Evolutionary conservation across 768 basidiomycete species (phyloP).

Genomic region (Ramaria sp.): DNA sequence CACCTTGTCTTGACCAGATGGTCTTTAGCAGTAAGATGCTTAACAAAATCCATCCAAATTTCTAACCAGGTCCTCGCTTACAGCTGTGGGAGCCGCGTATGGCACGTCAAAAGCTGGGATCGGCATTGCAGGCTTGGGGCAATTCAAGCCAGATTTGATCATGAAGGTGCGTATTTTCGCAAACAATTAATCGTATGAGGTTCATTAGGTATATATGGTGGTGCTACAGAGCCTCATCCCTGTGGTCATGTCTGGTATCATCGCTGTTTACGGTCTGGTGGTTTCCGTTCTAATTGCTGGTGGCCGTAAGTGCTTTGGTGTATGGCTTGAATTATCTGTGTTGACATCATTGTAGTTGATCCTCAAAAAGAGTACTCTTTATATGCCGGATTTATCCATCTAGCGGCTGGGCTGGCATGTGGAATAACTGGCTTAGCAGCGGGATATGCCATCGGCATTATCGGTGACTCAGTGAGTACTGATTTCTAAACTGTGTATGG

Average conservation of each 20-base stretch:
- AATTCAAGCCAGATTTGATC: slow-evolving; percentile 91
- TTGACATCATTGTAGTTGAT: slow-evolving; percentile 33
- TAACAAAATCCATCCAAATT: neutral
- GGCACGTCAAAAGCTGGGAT: slow-evolving; percentile 97
- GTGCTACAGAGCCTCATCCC: slow-evolving; percentile 74
- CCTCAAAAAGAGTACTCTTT: slow-evolving; percentile 63
- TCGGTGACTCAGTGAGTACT: slow-evolving; percentile 79
- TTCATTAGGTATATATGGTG: neutral
- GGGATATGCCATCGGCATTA: slow-evolving; percentile 88
- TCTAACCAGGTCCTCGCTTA: slow-evolving; percentile 4
- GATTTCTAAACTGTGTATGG: neutral
- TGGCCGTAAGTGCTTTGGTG: slow-evolving; percentile 12
- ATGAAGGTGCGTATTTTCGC: slow-evolving; percentile 67
- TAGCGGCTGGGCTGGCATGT: slow-evolving; percentile 86
- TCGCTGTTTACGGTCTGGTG: slow-evolving; percentile 94
- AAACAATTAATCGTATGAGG: neutral
- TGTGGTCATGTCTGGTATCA: slow-evolving; percentile 97
- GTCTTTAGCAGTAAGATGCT: slow-evolving; percentile 77
- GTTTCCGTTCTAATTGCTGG: slow-evolving; percentile 90
- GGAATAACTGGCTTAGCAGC: slow-evolving; percentile 88
- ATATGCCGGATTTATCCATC: slow-evolving; percentile 82
- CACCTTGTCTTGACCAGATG: slow-evolving; percentile 49
- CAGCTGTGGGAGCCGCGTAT: slow-evolving; percentile 90
- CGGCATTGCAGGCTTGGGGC: slow-evolving; percentile 89
- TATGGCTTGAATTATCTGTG: neutral